These are phyloP conservation scores for Fusarium floridanum DNA, from an alignment of 2,329 filamentous ascomycete genomes.

Conservation along the genomic window DNA sequence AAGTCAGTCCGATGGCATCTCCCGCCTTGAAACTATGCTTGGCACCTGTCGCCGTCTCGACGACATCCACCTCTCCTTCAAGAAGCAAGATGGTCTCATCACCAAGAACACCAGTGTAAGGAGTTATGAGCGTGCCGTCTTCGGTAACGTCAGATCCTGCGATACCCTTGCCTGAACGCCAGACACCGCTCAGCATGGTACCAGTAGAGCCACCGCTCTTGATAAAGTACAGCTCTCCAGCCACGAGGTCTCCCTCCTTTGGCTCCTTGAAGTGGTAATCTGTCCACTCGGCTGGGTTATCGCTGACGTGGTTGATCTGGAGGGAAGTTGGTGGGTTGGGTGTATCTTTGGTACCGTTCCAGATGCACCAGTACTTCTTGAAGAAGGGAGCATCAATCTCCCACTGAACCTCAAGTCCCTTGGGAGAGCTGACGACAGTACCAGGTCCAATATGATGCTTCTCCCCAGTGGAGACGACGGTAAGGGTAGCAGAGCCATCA, in stretches of 20 bases:
- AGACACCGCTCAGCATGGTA: conserved; percentile 13
- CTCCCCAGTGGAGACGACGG: conserved; percentile 3
- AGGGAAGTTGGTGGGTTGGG: conserved; percentile 8
- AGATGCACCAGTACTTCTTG: conserved; percentile 22
- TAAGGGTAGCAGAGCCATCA: conserved; percentile 10
- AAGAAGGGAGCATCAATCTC: conserved; percentile 11
- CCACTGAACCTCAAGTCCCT: conserved; percentile 8
- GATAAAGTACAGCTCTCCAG: conserved; percentile 32
- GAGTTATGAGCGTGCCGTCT: neutral
- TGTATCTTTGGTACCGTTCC: conserved; percentile 7
- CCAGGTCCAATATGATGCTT: conserved; percentile 8
- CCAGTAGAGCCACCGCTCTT: conserved; percentile 17
- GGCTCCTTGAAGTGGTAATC: conserved; percentile 32
- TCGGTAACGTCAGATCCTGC: conserved; percentile 3
- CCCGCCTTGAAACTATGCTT: conserved; percentile 17
- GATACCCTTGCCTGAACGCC: conserved; percentile 15
- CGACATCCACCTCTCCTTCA: neutral
- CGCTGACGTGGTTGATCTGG: conserved; percentile 13
- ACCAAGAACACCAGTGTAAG: neutral
- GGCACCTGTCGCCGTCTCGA: conserved; percentile 2
- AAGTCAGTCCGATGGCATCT: conserved; percentile 11
- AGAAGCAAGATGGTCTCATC: conserved; percentile 1
- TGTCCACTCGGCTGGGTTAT: conserved; percentile 21
- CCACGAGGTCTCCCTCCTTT: conserved; percentile 28
- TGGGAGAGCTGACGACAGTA: conserved; percentile 9